Conservation (phyloP, 306 rosid genomes). For the Sicyos edulis region DNA sequence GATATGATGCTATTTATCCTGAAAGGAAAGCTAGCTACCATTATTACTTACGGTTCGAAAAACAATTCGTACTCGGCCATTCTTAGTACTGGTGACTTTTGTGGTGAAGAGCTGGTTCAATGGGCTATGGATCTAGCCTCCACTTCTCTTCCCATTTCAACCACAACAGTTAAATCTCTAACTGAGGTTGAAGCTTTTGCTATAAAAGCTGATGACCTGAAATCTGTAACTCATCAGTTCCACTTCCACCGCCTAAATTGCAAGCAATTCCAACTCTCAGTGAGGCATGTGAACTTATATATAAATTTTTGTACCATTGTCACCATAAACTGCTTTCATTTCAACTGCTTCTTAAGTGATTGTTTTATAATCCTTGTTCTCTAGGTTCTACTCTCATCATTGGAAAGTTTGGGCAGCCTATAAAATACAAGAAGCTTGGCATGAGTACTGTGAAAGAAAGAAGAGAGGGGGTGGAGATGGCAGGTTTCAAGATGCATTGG, state of each 20-base stretch:
- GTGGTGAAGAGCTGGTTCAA: constrained; percentile 92
- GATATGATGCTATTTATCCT: constrained; percentile 83
- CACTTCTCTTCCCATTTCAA: constrained; percentile 65
- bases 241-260: constrained; percentile 42
- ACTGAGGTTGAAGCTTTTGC: constrained; percentile 91
- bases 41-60: constrained; percentile 65
- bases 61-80: constrained; percentile 47
- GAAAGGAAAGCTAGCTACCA: constrained; percentile 55
- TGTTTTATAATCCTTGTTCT: neutral
- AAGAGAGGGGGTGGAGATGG: constrained; percentile 43
- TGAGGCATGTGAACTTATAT: constrained; percentile 45
- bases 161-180: constrained; percentile 57
- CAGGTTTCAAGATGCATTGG: constrained; percentile 41
- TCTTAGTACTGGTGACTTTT: constrained; percentile 75
- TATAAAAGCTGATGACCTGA: constrained; percentile 63
- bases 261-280: constrained; percentile 55
- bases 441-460: constrained; percentile 44
- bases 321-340: neutral
- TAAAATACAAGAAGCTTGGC: constrained; percentile 71
- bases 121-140: constrained; percentile 77
- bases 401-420: constrained; percentile 79
- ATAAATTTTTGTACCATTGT: neutral
- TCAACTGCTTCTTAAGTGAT: neutral
- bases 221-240: constrained; percentile 62
- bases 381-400: constrained; percentile 67